Conservation (phyloP, 1,284 basidiomycete genomes). For the Cutaneotrichosporon arboriforme region DNA sequence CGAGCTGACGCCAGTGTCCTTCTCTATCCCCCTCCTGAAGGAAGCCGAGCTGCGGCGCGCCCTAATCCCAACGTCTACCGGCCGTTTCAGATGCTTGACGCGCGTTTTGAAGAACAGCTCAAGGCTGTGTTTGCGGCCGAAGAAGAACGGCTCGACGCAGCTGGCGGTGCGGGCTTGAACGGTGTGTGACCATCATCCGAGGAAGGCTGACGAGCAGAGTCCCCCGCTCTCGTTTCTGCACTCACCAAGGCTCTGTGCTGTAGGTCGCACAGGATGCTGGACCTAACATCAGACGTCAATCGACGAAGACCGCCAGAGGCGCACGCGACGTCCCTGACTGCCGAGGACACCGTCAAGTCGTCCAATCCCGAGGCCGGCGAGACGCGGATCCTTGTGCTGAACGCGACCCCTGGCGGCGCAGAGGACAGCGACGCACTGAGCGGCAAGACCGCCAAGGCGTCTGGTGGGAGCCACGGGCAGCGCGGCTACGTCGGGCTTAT, state of each 20-base stretch:
- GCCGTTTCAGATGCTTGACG: slow-evolving; percentile 60
- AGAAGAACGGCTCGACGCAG: slow-evolving; percentile 54
- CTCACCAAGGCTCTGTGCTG: slow-evolving; percentile 85
- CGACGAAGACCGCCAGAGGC: slow-evolving; percentile 56
- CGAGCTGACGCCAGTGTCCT: slow-evolving; percentile 22
- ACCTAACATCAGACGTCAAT: slow-evolving; percentile 65
- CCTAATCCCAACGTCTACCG: slow-evolving; percentile 66
- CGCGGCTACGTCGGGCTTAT: slow-evolving; percentile 76
- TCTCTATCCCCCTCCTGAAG: slow-evolving; percentile 34
- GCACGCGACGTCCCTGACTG: slow-evolving; percentile 21
- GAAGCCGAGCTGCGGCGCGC: slow-evolving; percentile 51
- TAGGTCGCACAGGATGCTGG: slow-evolving; percentile 48
- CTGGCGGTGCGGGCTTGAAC: slow-evolving; percentile 52
- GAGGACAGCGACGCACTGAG: slow-evolving; percentile 10
- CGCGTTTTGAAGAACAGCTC: slow-evolving; percentile 63
- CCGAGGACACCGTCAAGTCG: slow-evolving; percentile 8
- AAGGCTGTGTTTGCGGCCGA: slow-evolving; percentile 60
- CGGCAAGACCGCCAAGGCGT: slow-evolving; percentile 50
- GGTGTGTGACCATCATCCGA: slow-evolving; percentile 20
- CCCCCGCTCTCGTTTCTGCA: slow-evolving; percentile 74
- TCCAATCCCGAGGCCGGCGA: slow-evolving; percentile 50
- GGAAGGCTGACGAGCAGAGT: slow-evolving; percentile 25
- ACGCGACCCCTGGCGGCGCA: slow-evolving; percentile 64
- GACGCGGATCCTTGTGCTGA: slow-evolving; percentile 82
- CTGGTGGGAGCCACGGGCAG: slow-evolving; percentile 24